phyloP scores from a whole-genome alignment of 305 asterid genomes.

The Fraxinus dipetala region DNA sequence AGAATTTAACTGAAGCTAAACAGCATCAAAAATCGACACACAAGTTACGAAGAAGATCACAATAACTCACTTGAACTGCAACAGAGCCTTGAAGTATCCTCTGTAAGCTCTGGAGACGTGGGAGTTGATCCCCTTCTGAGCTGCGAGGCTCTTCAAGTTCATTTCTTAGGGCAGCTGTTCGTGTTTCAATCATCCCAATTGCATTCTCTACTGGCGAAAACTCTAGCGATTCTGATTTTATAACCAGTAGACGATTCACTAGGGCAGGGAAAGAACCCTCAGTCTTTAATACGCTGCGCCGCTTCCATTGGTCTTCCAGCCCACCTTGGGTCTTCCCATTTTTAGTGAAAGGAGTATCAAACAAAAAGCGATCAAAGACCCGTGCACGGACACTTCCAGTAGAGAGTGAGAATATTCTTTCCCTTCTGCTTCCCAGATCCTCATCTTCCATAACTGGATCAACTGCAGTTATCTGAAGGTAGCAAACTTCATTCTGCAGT shows the following conservation, averaged over 20 bases:
- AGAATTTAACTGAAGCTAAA: not conserved
- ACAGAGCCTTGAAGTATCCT: conserved; percentile 99
- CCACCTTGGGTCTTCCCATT: conserved; percentile 99
- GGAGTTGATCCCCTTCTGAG: conserved; percentile 99
- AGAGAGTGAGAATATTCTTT: conserved; percentile 85
- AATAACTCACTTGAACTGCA: conserved; percentile 83
- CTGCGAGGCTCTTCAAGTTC: conserved; percentile 99
- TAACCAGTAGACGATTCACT: conserved; percentile 80
- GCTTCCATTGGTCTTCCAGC: conserved; percentile 96
- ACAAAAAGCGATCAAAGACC: conserved; percentile 90
- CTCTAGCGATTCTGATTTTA: conserved; percentile 86
- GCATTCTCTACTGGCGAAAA: conserved; percentile 99
- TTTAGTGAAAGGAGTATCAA: conserved; percentile 96
- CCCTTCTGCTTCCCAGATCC: conserved; percentile 96
- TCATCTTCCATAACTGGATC: conserved; percentile 99
- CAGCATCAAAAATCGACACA: not conserved
- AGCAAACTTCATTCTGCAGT: conserved; percentile 84
- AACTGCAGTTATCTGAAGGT: conserved; percentile 97
- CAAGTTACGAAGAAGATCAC: not conserved
- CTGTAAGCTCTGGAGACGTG: conserved; percentile 95
- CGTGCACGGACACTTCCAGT: conserved; percentile 91
- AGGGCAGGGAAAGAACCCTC: conserved; percentile 97
- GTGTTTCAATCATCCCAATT: conserved; percentile 97
- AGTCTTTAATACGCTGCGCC: conserved; percentile 91
- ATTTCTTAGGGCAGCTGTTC: conserved; percentile 91